phyloP scores from a whole-genome alignment of 495 filamentous ascomycete genomes.

The Evansstolkia leycettana region DNA sequence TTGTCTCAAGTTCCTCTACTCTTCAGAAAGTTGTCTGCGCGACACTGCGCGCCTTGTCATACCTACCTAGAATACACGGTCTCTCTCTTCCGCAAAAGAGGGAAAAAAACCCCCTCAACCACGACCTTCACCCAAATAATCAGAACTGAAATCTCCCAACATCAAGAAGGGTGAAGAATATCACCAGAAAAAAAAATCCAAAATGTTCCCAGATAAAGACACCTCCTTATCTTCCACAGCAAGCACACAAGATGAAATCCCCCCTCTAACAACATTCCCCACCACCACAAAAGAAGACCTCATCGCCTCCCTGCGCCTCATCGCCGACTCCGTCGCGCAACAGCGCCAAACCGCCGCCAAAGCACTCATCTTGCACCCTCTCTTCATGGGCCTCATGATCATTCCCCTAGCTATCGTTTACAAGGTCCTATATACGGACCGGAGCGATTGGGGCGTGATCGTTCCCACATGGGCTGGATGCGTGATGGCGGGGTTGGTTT shows the following conservation, averaged over 20 bases:
- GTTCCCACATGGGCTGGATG: slow-evolving; percentile 24
- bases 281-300: slow-evolving; percentile 22
- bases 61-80: too few relatives aligned
- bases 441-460: slow-evolving; percentile 7
- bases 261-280: slow-evolving; percentile 7
- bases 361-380: slow-evolving; percentile 40
- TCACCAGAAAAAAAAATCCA: too few relatives aligned
- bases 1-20: neutral
- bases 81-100: too few relatives aligned
- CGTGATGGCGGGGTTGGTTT: slow-evolving; percentile 29
- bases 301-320: slow-evolving; percentile 33
- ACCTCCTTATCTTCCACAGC: too few relatives aligned
- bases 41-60: too few relatives aligned
- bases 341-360: slow-evolving; percentile 44
- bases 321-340: slow-evolving; percentile 50
- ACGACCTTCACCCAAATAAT: too few relatives aligned
- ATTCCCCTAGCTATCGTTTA: slow-evolving; percentile 21
- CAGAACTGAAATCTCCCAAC: too few relatives aligned
- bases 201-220: too few relatives aligned
- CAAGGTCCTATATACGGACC: slow-evolving; percentile 27
- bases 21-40: too few relatives aligned
- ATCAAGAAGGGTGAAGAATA: too few relatives aligned
- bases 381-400: slow-evolving; percentile 24
- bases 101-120: too few relatives aligned
- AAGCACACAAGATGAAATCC: neutral